Conservation (phyloP, 2,329 filamentous ascomycete species). For the Alternaria dauci region DNA sequence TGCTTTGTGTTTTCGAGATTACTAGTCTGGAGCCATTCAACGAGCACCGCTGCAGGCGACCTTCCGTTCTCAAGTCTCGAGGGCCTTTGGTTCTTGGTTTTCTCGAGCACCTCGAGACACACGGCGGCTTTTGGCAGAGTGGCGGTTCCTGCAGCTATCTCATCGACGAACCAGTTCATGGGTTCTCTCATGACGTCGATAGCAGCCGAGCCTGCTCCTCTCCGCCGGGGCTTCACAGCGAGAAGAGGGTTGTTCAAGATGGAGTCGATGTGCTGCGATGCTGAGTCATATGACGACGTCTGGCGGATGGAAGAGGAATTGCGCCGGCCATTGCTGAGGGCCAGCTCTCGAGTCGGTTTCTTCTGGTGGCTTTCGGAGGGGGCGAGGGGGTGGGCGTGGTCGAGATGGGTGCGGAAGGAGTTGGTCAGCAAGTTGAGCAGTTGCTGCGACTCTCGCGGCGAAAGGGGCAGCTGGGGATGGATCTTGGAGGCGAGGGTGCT, state of each 20-base stretch:
- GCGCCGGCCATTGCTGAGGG: constrained; percentile 16
- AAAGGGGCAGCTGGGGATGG: constrained; percentile 62
- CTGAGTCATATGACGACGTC: constrained; percentile 49
- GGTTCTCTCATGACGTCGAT: constrained; percentile 48
- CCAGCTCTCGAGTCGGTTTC: constrained; percentile 5
- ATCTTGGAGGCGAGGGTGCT: constrained; percentile 62
- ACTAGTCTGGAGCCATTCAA: constrained; percentile 43
- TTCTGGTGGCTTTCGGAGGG: constrained; percentile 16
- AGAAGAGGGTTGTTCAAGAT: constrained; percentile 63
- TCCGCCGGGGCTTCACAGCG: constrained; percentile 39
- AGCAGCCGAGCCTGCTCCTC: constrained; percentile 37
- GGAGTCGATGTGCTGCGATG: constrained; percentile 59
- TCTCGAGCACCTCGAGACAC: constrained; percentile 49
- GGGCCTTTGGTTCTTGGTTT: constrained; percentile 11
- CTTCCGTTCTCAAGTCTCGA: constrained; percentile 14
- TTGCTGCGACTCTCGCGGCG: constrained; percentile 65
- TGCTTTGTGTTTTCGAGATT: constrained; percentile 38
- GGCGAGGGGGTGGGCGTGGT: constrained; percentile 61
- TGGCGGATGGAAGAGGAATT: constrained; percentile 16
- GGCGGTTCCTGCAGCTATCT: constrained; percentile 51
- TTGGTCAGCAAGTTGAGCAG: constrained; percentile 68
- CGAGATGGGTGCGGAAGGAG: constrained; percentile 70
- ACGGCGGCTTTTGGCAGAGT: constrained; percentile 49
- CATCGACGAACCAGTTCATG: constrained; percentile 52
- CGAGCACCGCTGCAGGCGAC: constrained; percentile 31